Conservation (phyloP, 1,139 yeast species). For the Geotrichum citri-aurantii region DNA sequence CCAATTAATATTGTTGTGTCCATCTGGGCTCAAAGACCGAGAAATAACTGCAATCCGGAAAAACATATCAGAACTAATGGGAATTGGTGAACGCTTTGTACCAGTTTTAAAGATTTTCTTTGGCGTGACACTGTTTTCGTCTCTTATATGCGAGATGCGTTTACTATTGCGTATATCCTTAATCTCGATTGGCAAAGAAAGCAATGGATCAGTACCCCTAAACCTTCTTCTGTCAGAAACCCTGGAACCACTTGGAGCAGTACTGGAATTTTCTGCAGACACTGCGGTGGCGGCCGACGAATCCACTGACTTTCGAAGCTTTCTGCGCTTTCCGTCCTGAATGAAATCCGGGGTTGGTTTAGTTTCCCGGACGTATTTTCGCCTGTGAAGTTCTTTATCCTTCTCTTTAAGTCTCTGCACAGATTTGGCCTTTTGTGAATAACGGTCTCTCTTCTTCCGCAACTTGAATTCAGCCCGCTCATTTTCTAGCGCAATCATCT, state of each 20-base stretch:
- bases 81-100: not conserved
- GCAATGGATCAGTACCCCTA: constrained; percentile 11
- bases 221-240: not conserved
- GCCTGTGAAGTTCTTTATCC: constrained; percentile 10
- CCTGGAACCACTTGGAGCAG: not conserved
- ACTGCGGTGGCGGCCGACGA: not conserved
- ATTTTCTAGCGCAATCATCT: constrained; percentile 6
- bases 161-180: constrained; percentile 10
- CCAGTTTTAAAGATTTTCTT: not conserved
- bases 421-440: not conserved
- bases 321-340: not conserved
- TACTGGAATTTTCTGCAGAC: not conserved
- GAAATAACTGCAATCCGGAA: constrained; percentile 60
- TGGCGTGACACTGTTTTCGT: not conserved
- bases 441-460: not conserved
- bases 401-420: constrained; percentile 9
- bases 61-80: constrained; percentile 38
- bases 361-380: not conserved
- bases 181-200: constrained; percentile 9
- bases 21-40: constrained; percentile 45
- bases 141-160: constrained; percentile 2
- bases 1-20: constrained; percentile 50
- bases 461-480: not conserved
- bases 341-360: not conserved
- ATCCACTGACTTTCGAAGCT: not conserved